Base-by-base conservation (phyloP, 257 asterid species). In the Fraxinus cuspidata region DNA sequence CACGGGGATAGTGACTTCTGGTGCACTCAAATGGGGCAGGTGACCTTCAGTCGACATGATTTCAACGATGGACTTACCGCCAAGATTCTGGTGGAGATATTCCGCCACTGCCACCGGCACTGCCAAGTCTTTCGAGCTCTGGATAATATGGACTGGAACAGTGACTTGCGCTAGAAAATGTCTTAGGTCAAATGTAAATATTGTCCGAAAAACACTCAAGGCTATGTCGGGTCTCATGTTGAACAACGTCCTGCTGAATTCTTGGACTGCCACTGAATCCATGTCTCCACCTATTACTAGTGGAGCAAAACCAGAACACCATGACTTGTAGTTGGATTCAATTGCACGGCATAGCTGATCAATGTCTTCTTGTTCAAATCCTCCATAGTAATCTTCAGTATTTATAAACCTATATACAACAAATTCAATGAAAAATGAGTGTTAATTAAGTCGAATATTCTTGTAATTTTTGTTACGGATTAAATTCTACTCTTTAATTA, bases 201-300 rank as follows among this genome's bases (percentile, higher is more conserved):
- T 56, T 10, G 87, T 80, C 9, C 42, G 82, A 7, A 73, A 66
- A 27, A 81, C 72, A 0, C 76, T 74, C 18, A 80, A 72, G 0
- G 89, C 84, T 44, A 83, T 85, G 78, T 83, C 87, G 0, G 85
- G 83, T 76, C 89, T 73, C 80, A 78, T 80, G 65, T 65, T 85
- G 83, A 83, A 80, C 15, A 82, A 58, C 0, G 86, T 80, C 31
- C 84, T 60, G 66, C 85, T 80, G 40, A 80, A 82, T 78, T 85
- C 86, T 56, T 80, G 83, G 15, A 82, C 77, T 1, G 79, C 88
- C 8, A 38, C 75, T 0, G 82, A 72, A 6, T 66, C 77, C 81
- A 81, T 72, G n/a, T 84, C 88, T 0, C 81, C 88, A 0, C 88
- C 85, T 0, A 84, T 73, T n/a, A 47, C 79, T 3, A 83, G 35